Conservation (phyloP, 768 basidiomycete genomes). For the Zangia roseola region DNA sequence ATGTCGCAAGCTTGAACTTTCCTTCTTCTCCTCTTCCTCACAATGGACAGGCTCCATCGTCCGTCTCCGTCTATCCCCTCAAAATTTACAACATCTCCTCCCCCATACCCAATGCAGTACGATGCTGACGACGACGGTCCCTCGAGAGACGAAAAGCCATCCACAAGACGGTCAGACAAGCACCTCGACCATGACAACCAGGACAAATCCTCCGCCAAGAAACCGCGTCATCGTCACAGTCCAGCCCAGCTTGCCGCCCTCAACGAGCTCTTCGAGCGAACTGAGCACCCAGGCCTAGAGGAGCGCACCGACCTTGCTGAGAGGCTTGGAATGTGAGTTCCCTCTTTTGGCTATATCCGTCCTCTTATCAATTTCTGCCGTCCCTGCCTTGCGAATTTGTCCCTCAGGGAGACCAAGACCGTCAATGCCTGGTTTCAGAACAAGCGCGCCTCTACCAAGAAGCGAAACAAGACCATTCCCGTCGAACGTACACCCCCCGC, state of each 20-base stretch:
- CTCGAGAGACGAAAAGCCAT: slow-evolving; percentile 26
- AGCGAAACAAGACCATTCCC: slow-evolving; percentile 48
- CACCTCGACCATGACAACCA: slow-evolving; percentile 21
- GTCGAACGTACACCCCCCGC: slow-evolving; percentile 31
- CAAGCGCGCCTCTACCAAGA: slow-evolving; percentile 81
- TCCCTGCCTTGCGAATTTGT: slow-evolving; percentile 1
- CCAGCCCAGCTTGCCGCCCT: slow-evolving; percentile 70
- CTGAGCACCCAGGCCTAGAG: slow-evolving; percentile 72
- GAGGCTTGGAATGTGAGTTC: slow-evolving; percentile 71
- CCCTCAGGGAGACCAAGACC: slow-evolving; percentile 74
- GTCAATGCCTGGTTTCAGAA: slow-evolving; percentile 89
- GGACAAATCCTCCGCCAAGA: slow-evolving; percentile 46
- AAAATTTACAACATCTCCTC: slow-evolving; percentile 12
- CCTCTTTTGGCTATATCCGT: slow-evolving; percentile 26
- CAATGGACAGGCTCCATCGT: slow-evolving; percentile 22
- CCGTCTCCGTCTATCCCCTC: slow-evolving; percentile 15
- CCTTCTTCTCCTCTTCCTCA: slow-evolving; percentile 26
- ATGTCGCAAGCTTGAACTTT: slow-evolving; percentile 36
- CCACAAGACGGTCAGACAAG: slow-evolving; percentile 20
- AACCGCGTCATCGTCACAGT: slow-evolving; percentile 76
- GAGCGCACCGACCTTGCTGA: slow-evolving; percentile 67
- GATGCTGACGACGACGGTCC: slow-evolving; percentile 24
- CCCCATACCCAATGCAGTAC: slow-evolving; percentile 5
- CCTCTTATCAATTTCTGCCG: slow-evolving; percentile 20
- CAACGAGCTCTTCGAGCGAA: slow-evolving; percentile 75